Evolutionary conservation across 352 stramenopile genomes (phyloP), one percentile per base, ranked within the genome.

Genomic region (Phytopythium helicoides): DNA sequence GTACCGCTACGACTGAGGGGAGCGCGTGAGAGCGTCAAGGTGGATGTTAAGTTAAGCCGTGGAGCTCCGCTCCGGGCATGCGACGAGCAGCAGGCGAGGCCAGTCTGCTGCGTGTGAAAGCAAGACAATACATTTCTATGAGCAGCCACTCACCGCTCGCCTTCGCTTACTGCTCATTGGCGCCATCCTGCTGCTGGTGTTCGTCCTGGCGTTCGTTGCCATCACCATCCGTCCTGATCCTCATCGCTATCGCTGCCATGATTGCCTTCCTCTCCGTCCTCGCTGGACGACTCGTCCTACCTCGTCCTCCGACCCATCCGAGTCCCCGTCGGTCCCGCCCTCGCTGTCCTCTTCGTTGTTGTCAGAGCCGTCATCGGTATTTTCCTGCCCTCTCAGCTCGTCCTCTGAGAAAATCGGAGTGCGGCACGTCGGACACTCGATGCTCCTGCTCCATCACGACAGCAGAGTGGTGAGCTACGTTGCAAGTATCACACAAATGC

Each of bases 391-490:
- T 52, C 64, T 62, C 16, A 66, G 58, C 47, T 73, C 61, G 16
- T 74, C 62, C 16, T 66, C 52, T 3, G 71, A 64, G 42, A 85
- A 66, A 49, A 92, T 79, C 25, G 60, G 57, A 12, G 64, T 81
- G 18, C 80, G 71, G 31, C 82, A 93, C 19, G 63, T 80, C 23
- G 82, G 82, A 64, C 82, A 93, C 36, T 70, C 52, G 26, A 68
- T 64, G 40, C 84, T 80, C 51, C 76, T 90, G 33, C 18, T 47
- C n/a, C n/a, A n/a, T n/a, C 11, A 26, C 49, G 21, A 25, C 50
- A 23, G 21, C 60, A 40, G 34, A 1, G 45, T 3, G 31, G 34
- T 33, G 28, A 33, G 28, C 28, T 9, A 9, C 28, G 36, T 0
- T 26, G 14, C 12, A n/a, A 35, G 14, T 15, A 54, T 33, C 34